Percentiles rank a stretch among this genome's conserved stretches.
These are phyloP conservation scores for Melanogaster broomeanus DNA, from an alignment of 768 basidiomycete species.

Conservation along the genomic window DNA sequence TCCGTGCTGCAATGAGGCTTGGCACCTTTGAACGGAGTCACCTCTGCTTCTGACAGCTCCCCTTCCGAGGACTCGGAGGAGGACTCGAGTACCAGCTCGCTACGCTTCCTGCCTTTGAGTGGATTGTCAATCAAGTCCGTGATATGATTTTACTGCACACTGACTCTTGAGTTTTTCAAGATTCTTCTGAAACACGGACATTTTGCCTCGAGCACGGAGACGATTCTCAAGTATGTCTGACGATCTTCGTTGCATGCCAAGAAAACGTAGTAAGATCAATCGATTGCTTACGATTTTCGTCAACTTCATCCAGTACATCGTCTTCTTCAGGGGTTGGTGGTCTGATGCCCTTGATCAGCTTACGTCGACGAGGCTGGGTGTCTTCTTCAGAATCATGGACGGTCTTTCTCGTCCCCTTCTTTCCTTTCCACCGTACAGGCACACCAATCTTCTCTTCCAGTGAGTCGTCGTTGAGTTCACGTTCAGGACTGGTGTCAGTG, in stretches of 20 bases:
- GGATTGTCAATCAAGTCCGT: conserved; percentile 1
- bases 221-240: conserved; percentile 66
- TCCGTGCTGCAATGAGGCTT: conserved; percentile 38
- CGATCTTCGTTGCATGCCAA: conserved; percentile 1
- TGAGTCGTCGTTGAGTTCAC: conserved; percentile 23
- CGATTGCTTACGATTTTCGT: conserved; percentile 53
- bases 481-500: conserved; percentile 13
- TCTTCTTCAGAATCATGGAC: conserved; percentile 39
- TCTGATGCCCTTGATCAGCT: conserved; percentile 44
- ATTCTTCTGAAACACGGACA: conserved; percentile 60
- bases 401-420: conserved; percentile 18
- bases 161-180: conserved; percentile 68
- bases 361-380: conserved; percentile 36
- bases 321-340: conserved; percentile 46
- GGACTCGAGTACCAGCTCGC: conserved; percentile 31
- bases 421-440: conserved; percentile 23
- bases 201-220: conserved; percentile 60
- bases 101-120: conserved; percentile 45
- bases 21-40: conserved; percentile 48
- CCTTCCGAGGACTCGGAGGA: conserved; percentile 36
- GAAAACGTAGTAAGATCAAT: neutral
- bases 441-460: conserved; percentile 15
- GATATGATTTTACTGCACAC: neutral
- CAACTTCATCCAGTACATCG: conserved; percentile 49
- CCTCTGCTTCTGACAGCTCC: conserved; percentile 28